Evolutionary conservation across 2,329 filamentous ascomycete genomes (phyloP), one percentile per base, ranked within the genome.

Genomic region (Gaeumannomyces tritici): DNA sequence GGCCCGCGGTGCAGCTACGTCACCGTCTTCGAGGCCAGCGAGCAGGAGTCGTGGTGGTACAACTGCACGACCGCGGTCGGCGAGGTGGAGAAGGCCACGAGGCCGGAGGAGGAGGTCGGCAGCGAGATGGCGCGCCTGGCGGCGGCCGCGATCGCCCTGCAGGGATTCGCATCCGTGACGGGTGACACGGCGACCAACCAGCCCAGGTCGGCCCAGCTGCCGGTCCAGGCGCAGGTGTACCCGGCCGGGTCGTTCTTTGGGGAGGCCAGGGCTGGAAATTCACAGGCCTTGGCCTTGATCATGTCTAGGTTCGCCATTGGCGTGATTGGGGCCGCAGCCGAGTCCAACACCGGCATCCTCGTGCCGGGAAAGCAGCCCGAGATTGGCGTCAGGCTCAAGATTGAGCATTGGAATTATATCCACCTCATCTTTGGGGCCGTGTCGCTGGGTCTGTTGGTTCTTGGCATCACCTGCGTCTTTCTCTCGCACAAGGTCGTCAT

Each of bases 171-270:
- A 9, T 65, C 63, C 13, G 64, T 67, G 13, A 70, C 66, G 1
- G 61, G 42, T 7, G 59, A 60, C 29, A 28, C 59, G 4, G 42
- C 59, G 11, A 54, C 42, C 26, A 51, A 51, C 12, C 59, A 60
- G 42, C 29, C 24, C 59, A 60, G 65, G 13, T 67, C 33, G 60
- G 67, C 67, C 63, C 64, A 65, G 62, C 65, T 68, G 42, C 62
- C 64, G 61, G 64, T 69, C 47, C 71, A 73, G 64, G 74, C 70
- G 57, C 76, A 78, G 65, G 74, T 73, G 12, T 80, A 80, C 60
- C 78, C 79, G 0, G 69, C 72, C 29, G 74, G 77, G 60, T 73
- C 74, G 1, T 63, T 70, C 5, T 78, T 74, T 60, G 79, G 78
- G 2, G 51, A 55, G 0, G 68, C 73, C 3, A 61, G 67, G 15